A percentile compares a stretch with the other conserved stretches of the same genome.
Evolutionary conservation across 805 yeast species (phyloP).

Genomic region (Nakazawaea peltata): DNA sequence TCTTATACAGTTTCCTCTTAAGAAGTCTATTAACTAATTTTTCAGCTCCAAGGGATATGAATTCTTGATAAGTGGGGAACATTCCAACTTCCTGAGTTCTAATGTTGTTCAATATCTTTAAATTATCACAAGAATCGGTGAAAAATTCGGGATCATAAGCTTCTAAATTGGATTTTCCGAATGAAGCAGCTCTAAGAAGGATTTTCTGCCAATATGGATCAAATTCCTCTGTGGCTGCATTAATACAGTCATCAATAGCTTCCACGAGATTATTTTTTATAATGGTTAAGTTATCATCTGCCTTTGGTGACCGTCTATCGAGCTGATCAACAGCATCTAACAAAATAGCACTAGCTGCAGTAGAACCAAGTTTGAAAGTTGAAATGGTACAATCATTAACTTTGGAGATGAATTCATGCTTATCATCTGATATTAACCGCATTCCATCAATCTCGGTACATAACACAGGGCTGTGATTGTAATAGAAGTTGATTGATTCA

Average conservation of each 20-base stretch:
- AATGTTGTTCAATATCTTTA: constrained; percentile 65
- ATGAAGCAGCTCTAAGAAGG: constrained; percentile 70
- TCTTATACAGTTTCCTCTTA: constrained; percentile 47
- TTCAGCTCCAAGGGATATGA: constrained; percentile 44
- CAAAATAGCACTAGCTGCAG: constrained; percentile 73
- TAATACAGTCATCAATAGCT: constrained; percentile 67
- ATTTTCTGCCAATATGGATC: constrained; percentile 75
- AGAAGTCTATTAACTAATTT: constrained; percentile 49
- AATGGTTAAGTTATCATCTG: constrained; percentile 64
- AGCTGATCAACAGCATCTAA: constrained; percentile 70
- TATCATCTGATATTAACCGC: constrained; percentile 48
- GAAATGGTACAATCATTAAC: constrained; percentile 52
- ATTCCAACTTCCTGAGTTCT: constrained; percentile 60
- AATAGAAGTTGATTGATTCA: constrained; percentile 46
- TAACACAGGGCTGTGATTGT: constrained; percentile 27
- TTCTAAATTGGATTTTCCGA: constrained; percentile 67
- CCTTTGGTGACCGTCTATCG: constrained; percentile 64
- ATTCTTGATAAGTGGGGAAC: constrained; percentile 54
- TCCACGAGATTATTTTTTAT: constrained; percentile 37
- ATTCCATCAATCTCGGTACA: constrained; percentile 65
- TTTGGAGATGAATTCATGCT: constrained; percentile 53
- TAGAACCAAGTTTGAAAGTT: constrained; percentile 76
- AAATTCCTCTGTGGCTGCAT: constrained; percentile 72
- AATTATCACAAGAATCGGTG: constrained; percentile 48
- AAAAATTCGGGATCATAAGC: constrained; percentile 52